Evolutionary conservation across 2,329 filamentous ascomycete species (phyloP), one percentile per base, ranked within the genome.

Genomic region (Pseudogymnoascus sp.): DNA sequence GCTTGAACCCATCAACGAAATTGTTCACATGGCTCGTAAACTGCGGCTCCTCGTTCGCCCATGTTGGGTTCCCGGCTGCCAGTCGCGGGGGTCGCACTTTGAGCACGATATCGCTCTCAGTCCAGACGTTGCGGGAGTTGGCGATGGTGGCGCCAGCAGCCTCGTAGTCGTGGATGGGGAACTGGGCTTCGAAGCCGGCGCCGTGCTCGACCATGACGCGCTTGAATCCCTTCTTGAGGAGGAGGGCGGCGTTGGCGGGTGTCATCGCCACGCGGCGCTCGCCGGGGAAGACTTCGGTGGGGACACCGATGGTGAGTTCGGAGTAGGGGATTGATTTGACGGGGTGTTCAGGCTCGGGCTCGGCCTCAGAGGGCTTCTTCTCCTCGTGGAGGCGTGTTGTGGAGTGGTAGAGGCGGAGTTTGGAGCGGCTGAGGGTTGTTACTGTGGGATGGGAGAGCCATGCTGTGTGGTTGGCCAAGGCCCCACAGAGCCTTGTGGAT

Each of bases 181-280:
- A 92, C 65, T 92, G 88, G 45, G 92, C 90, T 67, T 85, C 82
- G 60, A 82, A 79, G 8, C 92, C 92, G n/a, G 92, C 92, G 39
- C 90, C 90, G 19, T 86, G 85, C 77, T 96, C 90, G 39, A 96
- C 83, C 2, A 96, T 77, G 23, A 96, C 84, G 67, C 86, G 85
- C 36, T 81, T 82, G 74, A 92, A 95, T 36, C 92, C 92, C 75
- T 96, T 96, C 75, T 96, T 96, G 67, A 93, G 84, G 1, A 96
- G 78, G 0, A 96, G 79, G 1, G 87, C 83, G 14, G 92, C 90
- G 78, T 96, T 96, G 68, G 90, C 85, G 1, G 92, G 92, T 0
- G 90, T 93, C 64, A 96, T 82, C 31, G 92, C 90, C 13, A 96
- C 92, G 61, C 92, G 89, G 45, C 89, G 86, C 78, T 96, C 92